Evolutionary conservation across 176 grass and related monocot species (phyloP), one percentile per base, ranked within the genome.

Genomic region (Oryza glaberrima): DNA sequence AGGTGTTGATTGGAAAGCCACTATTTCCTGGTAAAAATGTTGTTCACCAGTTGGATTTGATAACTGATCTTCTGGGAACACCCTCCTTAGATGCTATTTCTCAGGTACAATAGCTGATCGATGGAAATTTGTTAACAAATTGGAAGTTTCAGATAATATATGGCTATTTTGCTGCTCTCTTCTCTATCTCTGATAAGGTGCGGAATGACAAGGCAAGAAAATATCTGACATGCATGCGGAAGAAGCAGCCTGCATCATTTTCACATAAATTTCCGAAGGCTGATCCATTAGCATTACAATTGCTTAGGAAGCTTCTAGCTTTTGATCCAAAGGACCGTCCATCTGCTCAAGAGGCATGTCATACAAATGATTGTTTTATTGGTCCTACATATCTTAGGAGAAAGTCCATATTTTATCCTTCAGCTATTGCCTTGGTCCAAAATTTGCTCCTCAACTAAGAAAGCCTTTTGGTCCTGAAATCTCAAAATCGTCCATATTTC

Each of bases 1-100:
- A 87, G 85, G 85, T 87, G 4, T 74, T 87, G 85, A 81, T 81
- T 46, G 85, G 85, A 44, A 87, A 87, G 70, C 85, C 85, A 75
- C 64, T 87, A 1, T 87, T 87, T 87, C 85, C 85, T 75, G 85
- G 85, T 75, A 87, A 87, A 81, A 87, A 87, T 87, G 85, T 87
- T 67, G 85, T 87, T 87, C 85, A 87, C 12, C 85, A 87, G 78
- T 80, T 87, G 70, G 85, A 87, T 81, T 76, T 87, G 78, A 87
- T 87, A 75, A 87, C 85, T 68, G 85, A 87, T 81, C 46, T 87
- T 81, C 46, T 87, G 23, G 85, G 85, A 14, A 87, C 85, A 58
- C 85, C 85, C 25, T 75, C 85, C 9, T 68, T 87, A 44, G 85
- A 87, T 60, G 78, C 85, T 76, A 87, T 87, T 81, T 87, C 85